Evolutionary conservation across 1,284 basidiomycete species (phyloP).

Genomic region (Moesziomyces aphidis): DNA sequence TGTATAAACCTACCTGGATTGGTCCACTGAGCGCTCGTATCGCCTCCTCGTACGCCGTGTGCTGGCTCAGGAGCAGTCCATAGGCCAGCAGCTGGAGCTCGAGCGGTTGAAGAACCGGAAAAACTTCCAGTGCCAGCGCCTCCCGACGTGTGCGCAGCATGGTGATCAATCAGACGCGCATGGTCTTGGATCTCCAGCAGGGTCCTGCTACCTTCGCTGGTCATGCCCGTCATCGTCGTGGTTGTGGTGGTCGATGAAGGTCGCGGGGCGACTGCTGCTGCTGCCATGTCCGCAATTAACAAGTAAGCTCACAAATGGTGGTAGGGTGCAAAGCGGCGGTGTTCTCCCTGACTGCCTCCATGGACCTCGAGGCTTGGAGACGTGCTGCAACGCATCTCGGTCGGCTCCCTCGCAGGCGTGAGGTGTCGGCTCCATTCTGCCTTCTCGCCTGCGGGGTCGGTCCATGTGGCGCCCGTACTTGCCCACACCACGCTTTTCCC

Average conservation of each 20-base stretch:
- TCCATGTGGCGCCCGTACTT: not conserved
- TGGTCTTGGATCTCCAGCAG: conserved; percentile 13
- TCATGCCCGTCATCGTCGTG: conserved; percentile 1
- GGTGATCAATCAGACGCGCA: conserved; percentile 15
- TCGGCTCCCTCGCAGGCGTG: too few relatives aligned
- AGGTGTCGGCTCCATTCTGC: not conserved
- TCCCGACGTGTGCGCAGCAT: conserved; percentile 7
- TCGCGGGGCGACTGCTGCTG: conserved; percentile 2
- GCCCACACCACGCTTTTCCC: not conserved
- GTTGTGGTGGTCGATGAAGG: not conserved
- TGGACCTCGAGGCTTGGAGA: too few relatives aligned
- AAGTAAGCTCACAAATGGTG: not conserved
- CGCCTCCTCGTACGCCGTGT: conserved; percentile 9
- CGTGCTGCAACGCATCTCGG: too few relatives aligned
- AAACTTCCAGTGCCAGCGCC: not conserved
- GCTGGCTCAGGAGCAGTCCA: conserved; percentile 11
- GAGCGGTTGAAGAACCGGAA: not conserved
- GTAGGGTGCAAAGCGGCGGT: not conserved
- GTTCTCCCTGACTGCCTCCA: too few relatives aligned
- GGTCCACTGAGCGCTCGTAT: conserved; percentile 2
- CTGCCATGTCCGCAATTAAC: not conserved
- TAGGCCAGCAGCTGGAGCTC: conserved; percentile 7
- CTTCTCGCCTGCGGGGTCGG: not conserved
- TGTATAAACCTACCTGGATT: conserved; percentile 11
- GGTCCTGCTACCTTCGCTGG: not conserved